Conservation (phyloP, 257 asterid species). For the Plantago major region DNA sequence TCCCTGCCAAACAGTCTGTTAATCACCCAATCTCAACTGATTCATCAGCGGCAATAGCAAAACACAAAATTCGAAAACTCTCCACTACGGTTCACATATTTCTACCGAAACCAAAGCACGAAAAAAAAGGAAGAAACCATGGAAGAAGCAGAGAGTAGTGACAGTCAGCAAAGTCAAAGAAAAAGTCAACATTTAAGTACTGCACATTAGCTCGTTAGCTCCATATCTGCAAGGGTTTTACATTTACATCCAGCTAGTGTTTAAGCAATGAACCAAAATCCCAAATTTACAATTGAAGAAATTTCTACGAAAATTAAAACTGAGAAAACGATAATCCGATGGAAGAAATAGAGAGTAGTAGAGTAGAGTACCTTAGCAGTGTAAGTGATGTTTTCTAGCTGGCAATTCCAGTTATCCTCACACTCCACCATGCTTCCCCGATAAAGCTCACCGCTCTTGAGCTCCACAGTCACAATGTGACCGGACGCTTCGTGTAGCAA, state of each 20-base stretch:
- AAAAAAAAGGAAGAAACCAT: background rate
- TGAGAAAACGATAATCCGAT: background rate
- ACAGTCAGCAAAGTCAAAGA: no score
- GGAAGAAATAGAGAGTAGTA: background rate
- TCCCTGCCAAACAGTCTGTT: no score
- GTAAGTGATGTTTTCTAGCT: constrained; percentile 52
- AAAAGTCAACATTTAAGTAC: no score
- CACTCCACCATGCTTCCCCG: constrained; percentile 87
- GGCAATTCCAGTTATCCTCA: constrained; percentile 62
- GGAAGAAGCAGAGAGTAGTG: background rate
- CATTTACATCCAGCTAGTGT: constrained; percentile 10
- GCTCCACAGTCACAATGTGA: constrained; percentile 83
- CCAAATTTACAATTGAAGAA: background rate
- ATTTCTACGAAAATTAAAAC: background rate
- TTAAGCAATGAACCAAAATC: constrained; percentile 10
- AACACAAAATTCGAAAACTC: no score
- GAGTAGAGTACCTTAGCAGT: constrained; percentile 45
- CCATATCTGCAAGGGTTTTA: no score
- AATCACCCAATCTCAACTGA: no score
- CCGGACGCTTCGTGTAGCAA: constrained; percentile 96
- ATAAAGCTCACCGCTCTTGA: constrained; percentile 90
- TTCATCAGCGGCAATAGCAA: no score
- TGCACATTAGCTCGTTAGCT: no score
- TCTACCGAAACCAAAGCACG: no score
- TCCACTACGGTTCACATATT: no score